Evolutionary conservation across 2,329 filamentous ascomycete species (phyloP), one percentile per base, ranked within the genome.

Genomic region (Venturia pyrina): DNA sequence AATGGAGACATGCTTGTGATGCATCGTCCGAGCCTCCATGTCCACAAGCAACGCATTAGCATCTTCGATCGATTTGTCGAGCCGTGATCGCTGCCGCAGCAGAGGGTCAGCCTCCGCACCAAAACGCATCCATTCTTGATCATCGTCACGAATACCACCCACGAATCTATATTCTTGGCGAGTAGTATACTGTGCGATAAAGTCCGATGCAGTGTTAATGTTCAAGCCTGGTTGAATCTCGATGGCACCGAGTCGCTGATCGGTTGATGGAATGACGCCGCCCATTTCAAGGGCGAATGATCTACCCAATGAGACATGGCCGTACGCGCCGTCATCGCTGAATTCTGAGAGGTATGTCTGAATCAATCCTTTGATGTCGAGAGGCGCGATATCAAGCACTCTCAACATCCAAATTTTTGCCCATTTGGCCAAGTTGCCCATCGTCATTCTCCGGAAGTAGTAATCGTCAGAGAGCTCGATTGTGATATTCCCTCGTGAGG

Each of bases 401-500:
- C 85, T 80, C 24, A 85, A 86, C 0, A 99, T 88, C 95, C 95
- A 99, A 4, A 77, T 77, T 69, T 86, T 90, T 43, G 93, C 92
- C 70, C 86, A 87, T 68, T 85, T 87, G 73, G 96, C 87, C 40
- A 99, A 84, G 24, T 82, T 84, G 67, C 91, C 87, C 62, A 99
- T 79, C 0, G 95, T 99, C 66, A 83, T 84, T 69, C 88, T 88
- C 64, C 96, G 87, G 73, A 95, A 89, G 2, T 83, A 82, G 72
- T 96, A 96, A 75, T 97, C 91, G 75, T 99, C 95, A 0, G 95
- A 96, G n/a, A 99, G 82, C 72, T 96, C 89, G 28, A 99, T 85
- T 0, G 86, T 87, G 28, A 99, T 90, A 53, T 89, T 86, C 15
- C 89, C 91, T 68, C 89, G 85, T 1, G 83, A 78, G 0, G 93